These are phyloP conservation scores for Edaphochlamys debaryana DNA, from an alignment of 139 green algal species.

Conservation along the genomic window DNA sequence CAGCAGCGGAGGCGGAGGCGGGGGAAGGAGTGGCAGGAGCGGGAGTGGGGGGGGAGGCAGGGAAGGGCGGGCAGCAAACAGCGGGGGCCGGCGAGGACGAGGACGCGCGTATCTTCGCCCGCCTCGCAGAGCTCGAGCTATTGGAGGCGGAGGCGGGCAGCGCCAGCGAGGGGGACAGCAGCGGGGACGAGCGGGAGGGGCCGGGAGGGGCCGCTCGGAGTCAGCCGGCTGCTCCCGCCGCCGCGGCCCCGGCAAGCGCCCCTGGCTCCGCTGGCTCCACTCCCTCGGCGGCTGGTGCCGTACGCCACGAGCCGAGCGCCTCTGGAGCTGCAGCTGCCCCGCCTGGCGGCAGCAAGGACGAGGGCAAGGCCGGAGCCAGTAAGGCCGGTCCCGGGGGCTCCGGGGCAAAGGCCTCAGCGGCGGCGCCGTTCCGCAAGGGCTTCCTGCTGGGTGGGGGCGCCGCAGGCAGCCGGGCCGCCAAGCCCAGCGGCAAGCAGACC, in stretches of 20 bases:
- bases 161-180: background rate
- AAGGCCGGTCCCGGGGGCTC: no score
- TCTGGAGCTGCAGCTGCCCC: no score
- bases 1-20: background rate
- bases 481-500: no score
- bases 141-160: slow-evolving; percentile 37
- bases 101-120: slow-evolving; percentile 40
- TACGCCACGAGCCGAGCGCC: no score
- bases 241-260: background rate
- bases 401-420: no score
- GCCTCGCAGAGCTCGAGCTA: slow-evolving; percentile 48
- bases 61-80: background rate
- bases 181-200: slow-evolving; percentile 14
- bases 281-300: no score
- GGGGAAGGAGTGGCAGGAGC: background rate
- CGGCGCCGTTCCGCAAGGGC: slow-evolving; percentile 46
- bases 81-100: background rate
- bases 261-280: no score
- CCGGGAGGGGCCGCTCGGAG: no score
- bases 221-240: background rate
- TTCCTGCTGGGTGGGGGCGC: slow-evolving; percentile 31
- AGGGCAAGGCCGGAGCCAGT: no score
- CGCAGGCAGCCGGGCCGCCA: no score
- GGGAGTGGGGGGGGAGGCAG: background rate
- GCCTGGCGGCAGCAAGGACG: no score